These are phyloP conservation scores for Didymellaceae sp. DNA, from an alignment of 2,329 filamentous ascomycete genomes.

Conservation along the genomic window DNA sequence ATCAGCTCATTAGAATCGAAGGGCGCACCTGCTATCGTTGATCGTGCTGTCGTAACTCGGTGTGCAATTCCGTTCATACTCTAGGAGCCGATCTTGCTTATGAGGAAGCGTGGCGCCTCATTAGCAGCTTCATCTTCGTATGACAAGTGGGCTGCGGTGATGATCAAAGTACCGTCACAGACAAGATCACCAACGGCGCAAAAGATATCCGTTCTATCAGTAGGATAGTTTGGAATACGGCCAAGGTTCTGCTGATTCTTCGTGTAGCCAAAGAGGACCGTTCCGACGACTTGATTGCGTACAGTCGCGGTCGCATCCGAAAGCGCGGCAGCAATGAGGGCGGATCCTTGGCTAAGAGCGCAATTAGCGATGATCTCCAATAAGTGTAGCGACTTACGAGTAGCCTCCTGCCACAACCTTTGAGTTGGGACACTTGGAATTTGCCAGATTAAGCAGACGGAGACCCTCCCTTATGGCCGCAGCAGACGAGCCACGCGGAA, in stretches of 20 bases:
- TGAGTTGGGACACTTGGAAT: slow-evolving; percentile 48
- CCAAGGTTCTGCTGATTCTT: slow-evolving; percentile 48
- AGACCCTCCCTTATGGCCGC: slow-evolving; percentile 44
- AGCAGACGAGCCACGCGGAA: slow-evolving; percentile 40
- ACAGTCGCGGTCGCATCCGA: slow-evolving; percentile 35
- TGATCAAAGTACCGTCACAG: slow-evolving; percentile 42
- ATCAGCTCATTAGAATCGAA: no score
- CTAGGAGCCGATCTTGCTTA: slow-evolving; percentile 25
- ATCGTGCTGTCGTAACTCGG: no score
- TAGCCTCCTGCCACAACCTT: slow-evolving; percentile 51
- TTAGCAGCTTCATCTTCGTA: slow-evolving; percentile 36
- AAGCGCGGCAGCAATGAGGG: slow-evolving; percentile 47
- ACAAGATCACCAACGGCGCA: slow-evolving; percentile 47
- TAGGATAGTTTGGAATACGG: slow-evolving; percentile 45
- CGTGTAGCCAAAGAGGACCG: slow-evolving; percentile 52
- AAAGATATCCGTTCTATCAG: slow-evolving; percentile 43
- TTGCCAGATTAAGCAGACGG: slow-evolving; percentile 46
- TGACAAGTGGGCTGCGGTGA: slow-evolving; percentile 43
- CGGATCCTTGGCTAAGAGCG: slow-evolving; percentile 46
- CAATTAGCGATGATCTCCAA: slow-evolving; percentile 3
- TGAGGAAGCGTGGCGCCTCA: slow-evolving; percentile 37
- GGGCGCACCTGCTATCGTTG: no score
- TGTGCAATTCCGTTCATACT: no score
- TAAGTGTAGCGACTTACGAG: slow-evolving; percentile 39
- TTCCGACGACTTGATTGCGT: slow-evolving; percentile 45